Evolutionary conservation across 2,329 filamentous ascomycete species (phyloP).

Genomic region (Capronia americana): DNA sequence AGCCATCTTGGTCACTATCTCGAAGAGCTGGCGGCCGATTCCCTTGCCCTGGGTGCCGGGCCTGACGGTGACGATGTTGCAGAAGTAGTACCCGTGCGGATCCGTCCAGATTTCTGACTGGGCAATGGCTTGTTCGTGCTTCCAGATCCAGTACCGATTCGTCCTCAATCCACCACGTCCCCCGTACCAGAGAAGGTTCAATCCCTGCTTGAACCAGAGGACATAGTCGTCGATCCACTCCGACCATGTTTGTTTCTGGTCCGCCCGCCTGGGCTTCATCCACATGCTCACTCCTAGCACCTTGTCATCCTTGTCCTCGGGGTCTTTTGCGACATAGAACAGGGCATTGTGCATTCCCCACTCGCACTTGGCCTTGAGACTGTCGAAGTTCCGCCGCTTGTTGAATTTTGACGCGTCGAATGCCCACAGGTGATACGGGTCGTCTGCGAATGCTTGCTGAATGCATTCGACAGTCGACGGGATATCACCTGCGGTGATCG

Average conservation of each 20-base stretch:
- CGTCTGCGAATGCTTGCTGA: constrained; percentile 69
- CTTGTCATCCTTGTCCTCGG: constrained; percentile 49
- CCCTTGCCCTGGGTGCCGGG: constrained; percentile 70
- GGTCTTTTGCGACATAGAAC: constrained; percentile 72
- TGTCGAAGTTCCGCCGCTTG: constrained; percentile 65
- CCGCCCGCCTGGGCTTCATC: constrained; percentile 63
- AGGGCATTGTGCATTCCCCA: constrained; percentile 74
- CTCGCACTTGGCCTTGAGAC: constrained; percentile 68
- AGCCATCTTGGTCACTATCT: constrained; percentile 66
- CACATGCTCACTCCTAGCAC: constrained; percentile 76
- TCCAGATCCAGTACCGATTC: constrained; percentile 75
- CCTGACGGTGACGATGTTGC: constrained; percentile 74
- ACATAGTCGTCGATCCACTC: constrained; percentile 69
- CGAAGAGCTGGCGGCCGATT: constrained; percentile 69
- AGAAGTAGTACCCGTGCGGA: constrained; percentile 73
- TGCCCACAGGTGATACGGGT: constrained; percentile 72
- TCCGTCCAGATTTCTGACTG: constrained; percentile 70
- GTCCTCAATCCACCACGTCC: constrained; percentile 73
- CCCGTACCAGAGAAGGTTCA: constrained; percentile 68
- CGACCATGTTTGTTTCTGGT: constrained; percentile 62
- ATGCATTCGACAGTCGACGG: constrained; percentile 69
- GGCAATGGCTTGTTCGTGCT: constrained; percentile 66
- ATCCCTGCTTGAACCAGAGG: constrained; percentile 69
- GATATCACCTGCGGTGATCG: constrained; percentile 65
- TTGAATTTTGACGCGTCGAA: constrained; percentile 66